These are phyloP conservation scores for Yamadazyma dendronema DNA, from an alignment of 1,139 yeast species.

Conservation along the genomic window DNA sequence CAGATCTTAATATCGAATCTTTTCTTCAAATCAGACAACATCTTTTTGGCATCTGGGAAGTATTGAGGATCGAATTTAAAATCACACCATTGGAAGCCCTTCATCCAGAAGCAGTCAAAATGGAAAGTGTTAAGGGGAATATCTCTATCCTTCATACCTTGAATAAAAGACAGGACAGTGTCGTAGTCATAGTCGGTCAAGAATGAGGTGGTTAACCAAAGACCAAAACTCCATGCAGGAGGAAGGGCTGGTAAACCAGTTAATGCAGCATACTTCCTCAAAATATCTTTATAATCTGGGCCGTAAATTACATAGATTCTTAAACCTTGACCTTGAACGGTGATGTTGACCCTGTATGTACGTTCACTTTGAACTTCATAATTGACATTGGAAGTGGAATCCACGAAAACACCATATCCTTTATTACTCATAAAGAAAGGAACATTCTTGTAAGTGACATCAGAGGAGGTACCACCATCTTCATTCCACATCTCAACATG, in stretches of 20 bases:
- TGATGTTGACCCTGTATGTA: conserved; percentile 31
- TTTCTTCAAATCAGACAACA: conserved; percentile 25
- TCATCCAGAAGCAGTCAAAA: conserved; percentile 40
- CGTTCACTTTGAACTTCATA: conserved; percentile 34
- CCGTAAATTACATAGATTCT: conserved; percentile 29
- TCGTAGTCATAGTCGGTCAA: conserved; percentile 30
- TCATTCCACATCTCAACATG: conserved; percentile 35
- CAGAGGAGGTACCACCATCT: conserved; percentile 37
- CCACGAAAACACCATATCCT: conserved; percentile 35
- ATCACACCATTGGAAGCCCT: conserved; percentile 33
- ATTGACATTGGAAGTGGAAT: conserved; percentile 25
- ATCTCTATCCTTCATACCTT: conserved; percentile 32
- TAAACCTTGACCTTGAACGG: conserved; percentile 31
- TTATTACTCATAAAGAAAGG: conserved; percentile 30
- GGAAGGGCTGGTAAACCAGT: conserved; percentile 36
- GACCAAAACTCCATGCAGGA: conserved; percentile 36
- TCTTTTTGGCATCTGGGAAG: conserved; percentile 27
- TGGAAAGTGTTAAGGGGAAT: conserved; percentile 32
- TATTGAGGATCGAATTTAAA: conserved; percentile 29
- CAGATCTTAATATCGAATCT: conserved; percentile 27
- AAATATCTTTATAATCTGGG: conserved; percentile 26
- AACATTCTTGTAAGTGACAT: conserved; percentile 31
- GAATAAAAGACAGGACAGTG: conserved; percentile 28
- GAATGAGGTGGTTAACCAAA: conserved; percentile 32
- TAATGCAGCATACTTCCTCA: conserved; percentile 23